Conservation (phyloP, 2,329 filamentous ascomycete species). For the Trichoderma breve region DNA sequence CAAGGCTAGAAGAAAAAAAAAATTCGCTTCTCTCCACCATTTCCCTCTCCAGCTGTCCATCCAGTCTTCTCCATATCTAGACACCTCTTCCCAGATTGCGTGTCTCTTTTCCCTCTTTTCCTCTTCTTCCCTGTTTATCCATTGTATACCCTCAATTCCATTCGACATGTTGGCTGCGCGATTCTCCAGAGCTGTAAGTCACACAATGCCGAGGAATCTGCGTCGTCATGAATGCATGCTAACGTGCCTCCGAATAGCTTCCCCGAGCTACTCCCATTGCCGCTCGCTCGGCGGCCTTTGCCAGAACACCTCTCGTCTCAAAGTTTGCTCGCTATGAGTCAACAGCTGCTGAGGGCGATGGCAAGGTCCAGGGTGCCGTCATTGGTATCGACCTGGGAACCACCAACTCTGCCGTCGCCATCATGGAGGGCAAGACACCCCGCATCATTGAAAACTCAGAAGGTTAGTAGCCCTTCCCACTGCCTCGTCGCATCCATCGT, state of each 20-base stretch:
- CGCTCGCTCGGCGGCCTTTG: conserved; percentile 63
- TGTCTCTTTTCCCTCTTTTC: conserved; percentile 26
- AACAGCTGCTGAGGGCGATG: conserved; percentile 51
- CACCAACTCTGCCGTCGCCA: conserved; percentile 94
- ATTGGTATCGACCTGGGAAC: conserved; percentile 99
- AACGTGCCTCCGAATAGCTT: conserved; percentile 53
- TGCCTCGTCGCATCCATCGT: not conserved
- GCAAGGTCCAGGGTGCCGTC: conserved; percentile 89
- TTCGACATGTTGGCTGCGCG: conserved; percentile 69
- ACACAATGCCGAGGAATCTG: not conserved
- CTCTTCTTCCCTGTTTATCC: conserved; percentile 33
- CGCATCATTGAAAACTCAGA: conserved; percentile 98
- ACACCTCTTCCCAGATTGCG: conserved; percentile 32
- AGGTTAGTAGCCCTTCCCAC: conserved; percentile 51
- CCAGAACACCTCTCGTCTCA: conserved; percentile 68
- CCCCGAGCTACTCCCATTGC: conserved; percentile 71
- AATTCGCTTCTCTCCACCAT: conserved; percentile 34
- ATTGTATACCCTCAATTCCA: conserved; percentile 37
- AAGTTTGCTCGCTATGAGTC: conserved; percentile 77
- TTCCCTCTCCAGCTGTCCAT: conserved; percentile 26
- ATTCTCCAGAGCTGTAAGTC: conserved; percentile 70
- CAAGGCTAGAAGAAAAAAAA: conserved; percentile 29
- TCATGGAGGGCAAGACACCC: conserved; percentile 95
- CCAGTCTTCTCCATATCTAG: conserved; percentile 28
- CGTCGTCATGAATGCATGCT: conserved; percentile 19